phyloP scores from a whole-genome alignment of 805 yeast genomes.

The Pichia exigua region DNA sequence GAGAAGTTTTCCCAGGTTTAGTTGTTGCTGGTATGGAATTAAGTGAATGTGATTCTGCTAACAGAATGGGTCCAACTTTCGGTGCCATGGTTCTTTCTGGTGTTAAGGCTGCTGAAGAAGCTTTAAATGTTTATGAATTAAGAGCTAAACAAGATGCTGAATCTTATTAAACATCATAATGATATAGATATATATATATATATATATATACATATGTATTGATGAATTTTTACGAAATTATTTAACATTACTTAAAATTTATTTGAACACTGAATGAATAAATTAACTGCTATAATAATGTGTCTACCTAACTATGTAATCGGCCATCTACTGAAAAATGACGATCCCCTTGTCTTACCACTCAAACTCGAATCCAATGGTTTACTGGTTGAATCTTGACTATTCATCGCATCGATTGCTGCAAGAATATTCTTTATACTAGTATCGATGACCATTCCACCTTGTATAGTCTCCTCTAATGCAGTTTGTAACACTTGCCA shows the following conservation, averaged over 20 bases:
- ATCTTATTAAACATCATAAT: neutral
- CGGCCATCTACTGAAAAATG: slow-evolving; percentile 14
- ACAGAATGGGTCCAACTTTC: slow-evolving; percentile 81
- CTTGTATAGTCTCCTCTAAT: slow-evolving; percentile 86
- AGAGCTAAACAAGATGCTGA: slow-evolving; percentile 15
- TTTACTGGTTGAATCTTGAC: slow-evolving; percentile 28
- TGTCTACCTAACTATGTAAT: neutral
- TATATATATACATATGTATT: too few relatives aligned
- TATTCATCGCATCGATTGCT: slow-evolving; percentile 68
- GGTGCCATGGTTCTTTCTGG: slow-evolving; percentile 79
- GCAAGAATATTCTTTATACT: slow-evolving; percentile 73
- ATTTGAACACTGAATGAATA: too few relatives aligned
- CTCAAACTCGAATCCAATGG: slow-evolving; percentile 13
- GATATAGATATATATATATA: too few relatives aligned
- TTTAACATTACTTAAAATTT: too few relatives aligned
- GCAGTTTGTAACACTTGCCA: slow-evolving; percentile 96
- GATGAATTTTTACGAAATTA: too few relatives aligned
- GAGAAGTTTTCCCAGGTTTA: slow-evolving; percentile 58
- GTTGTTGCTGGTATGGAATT: slow-evolving; percentile 72
- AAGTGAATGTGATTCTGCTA: slow-evolving; percentile 67
- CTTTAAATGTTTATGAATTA: slow-evolving; percentile 25
- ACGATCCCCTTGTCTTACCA: neutral
- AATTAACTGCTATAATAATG: too few relatives aligned
- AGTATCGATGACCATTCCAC: slow-evolving; percentile 97
- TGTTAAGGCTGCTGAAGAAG: slow-evolving; percentile 64